A percentile compares a stretch with the other conserved stretches of the same genome.
Evolutionary conservation across 331 rosid genomes (phyloP).

Genomic region (Dryas integrifolia): DNA sequence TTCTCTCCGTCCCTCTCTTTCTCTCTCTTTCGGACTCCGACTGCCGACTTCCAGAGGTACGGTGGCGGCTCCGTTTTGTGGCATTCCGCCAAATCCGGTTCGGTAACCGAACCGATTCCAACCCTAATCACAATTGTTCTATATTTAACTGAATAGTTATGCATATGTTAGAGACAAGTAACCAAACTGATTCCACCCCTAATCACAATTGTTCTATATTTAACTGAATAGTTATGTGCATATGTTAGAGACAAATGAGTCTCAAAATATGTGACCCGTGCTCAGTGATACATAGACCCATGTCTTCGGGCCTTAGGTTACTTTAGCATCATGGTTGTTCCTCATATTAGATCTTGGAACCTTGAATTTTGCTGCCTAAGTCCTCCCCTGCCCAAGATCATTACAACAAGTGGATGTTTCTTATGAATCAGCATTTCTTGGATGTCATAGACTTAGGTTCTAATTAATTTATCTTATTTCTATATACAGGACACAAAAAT

Average conservation of each 20-base stretch:
- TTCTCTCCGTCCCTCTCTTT: too few species aligned
- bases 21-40: too few species aligned
- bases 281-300: neutral
- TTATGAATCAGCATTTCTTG: neutral
- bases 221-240: neutral
- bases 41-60: too few species aligned
- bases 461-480: neutral
- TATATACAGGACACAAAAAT: neutral
- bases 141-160: neutral
- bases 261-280: neutral
- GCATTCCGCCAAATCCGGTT: too few species aligned
- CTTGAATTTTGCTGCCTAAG: neutral
- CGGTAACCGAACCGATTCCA: too few species aligned
- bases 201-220: neutral
- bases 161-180: neutral
- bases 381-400: neutral
- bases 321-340: too few species aligned
- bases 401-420: neutral
- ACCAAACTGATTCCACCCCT: too few species aligned
- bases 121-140: neutral
- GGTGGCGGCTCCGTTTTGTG: too few species aligned
- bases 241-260: neutral
- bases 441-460: neutral
- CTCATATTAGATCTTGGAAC: neutral
- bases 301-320: neutral